Base-by-base conservation (phyloP, 2,329 filamentous ascomycete genomes). In the Paecilomyces variotii region DNA sequence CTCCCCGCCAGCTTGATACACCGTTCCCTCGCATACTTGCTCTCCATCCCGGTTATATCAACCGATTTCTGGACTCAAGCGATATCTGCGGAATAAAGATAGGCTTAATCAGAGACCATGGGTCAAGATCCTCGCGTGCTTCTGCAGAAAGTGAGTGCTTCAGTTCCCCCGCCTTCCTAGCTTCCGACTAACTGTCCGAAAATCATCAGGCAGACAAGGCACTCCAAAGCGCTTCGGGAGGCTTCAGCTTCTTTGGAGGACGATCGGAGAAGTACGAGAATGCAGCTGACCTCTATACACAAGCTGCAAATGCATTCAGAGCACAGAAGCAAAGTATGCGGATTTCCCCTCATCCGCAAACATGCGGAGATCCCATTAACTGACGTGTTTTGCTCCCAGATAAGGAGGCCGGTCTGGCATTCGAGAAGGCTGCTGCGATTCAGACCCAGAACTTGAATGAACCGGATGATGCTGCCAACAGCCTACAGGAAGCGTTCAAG, bases 251-350 rank as follows among this genome's bases (percentile, higher is more conserved):
- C 76, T 97, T 99, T 68, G 90, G 91, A 51, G 90, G 90, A 53
- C 84, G 87, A 59, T 84, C 89, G 68, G 91, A 96, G 63, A 97
- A 97, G 76, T 92, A 90, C 71, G 89, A 95, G 77, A 86, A 87
- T 77, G 93, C 93, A 12, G 90, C 89, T 63, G 91, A 97, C 65
- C 80, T 94, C 63, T 97, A 91, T 72, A 86, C 84, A 61, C 87
- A 96, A 74, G 93, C 93, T 49, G 94, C 87, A 62, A 96, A 97
- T 79, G 90, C 90, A 60, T 97, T 96, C 75, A 85, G 90, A 70
- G 86, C 95, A 80, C 87, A 94, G 76, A 90, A 90, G 73, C 84
- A 88, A 78, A 88, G 90, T 93, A 79, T 66, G 80, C 63, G 25
- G 32, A 52, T 6, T 14, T 26, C 24, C 11, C 7, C 54, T 56